These are phyloP conservation scores for Malassezia pachydermatis DNA, from an alignment of 1,284 basidiomycete species.

Conservation along the genomic window DNA sequence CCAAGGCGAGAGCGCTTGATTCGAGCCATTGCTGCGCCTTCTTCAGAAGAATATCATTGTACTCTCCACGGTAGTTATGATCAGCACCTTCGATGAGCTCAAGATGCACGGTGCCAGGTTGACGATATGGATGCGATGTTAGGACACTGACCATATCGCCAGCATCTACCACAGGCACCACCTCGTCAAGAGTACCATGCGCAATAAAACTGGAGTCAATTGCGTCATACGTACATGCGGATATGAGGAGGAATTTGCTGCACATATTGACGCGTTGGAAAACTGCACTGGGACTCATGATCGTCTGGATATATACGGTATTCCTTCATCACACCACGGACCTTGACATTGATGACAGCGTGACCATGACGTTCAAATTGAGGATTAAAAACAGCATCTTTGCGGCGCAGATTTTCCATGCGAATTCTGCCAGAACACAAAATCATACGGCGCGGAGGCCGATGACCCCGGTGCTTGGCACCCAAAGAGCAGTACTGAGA, in stretches of 20 bases:
- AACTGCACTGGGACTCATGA: not conserved
- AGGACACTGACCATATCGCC: conserved; percentile 1
- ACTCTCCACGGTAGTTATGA: conserved; percentile 9
- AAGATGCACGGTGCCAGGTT: conserved; percentile 3
- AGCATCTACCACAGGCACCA: conserved; percentile 10
- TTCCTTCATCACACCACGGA: not conserved
- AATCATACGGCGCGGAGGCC: conserved; percentile 1
- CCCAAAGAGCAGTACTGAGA: not conserved
- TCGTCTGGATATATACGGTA: conserved; percentile 3
- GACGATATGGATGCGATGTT: conserved; percentile 5
- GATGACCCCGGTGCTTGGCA: not conserved
- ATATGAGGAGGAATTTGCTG: conserved; percentile 1
- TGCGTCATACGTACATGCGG: not conserved
- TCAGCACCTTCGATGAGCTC: conserved; percentile 4
- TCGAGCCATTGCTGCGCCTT: not conserved
- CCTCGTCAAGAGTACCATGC: conserved; percentile 9
- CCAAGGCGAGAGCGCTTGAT: too few relatives aligned
- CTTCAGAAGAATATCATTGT: not conserved
- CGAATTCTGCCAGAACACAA: not conserved
- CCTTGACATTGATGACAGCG: not conserved
- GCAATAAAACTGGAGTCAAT: conserved; percentile 1
- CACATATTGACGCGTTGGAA: not conserved
- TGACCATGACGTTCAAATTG: conserved; percentile 8
- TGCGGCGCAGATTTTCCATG: not conserved
- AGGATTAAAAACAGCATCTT: not conserved